These are phyloP conservation scores for Metarhizium robertsii DNA, from an alignment of 2,329 filamentous ascomycete species.

Conservation along the genomic window DNA sequence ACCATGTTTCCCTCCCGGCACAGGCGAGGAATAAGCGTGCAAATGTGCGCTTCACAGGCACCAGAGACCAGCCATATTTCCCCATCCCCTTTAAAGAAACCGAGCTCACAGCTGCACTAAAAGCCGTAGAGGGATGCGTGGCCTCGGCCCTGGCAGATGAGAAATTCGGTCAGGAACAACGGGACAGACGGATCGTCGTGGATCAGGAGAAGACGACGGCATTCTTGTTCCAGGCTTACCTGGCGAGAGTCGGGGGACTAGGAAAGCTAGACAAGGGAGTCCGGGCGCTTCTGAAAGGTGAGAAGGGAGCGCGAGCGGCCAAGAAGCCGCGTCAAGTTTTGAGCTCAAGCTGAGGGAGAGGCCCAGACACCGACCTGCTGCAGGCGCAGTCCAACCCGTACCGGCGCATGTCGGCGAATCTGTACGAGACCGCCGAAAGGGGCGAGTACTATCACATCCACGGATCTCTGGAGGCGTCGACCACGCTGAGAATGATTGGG, in stretches of 20 bases:
- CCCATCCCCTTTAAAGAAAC: constrained; percentile 39
- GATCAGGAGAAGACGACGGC: constrained; percentile 31
- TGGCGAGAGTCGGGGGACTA: constrained; percentile 26
- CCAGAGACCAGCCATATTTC: constrained; percentile 30
- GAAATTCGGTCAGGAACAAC: constrained; percentile 7
- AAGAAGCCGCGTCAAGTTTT: neutral
- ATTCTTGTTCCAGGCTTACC: constrained; percentile 29
- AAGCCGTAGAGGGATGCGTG: constrained; percentile 30
- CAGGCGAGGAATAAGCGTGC: constrained; percentile 14
- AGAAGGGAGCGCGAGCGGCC: neutral
- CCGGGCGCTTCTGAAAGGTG: constrained; percentile 3
- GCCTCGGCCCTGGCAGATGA: constrained; percentile 22
- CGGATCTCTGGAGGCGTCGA: constrained; percentile 62
- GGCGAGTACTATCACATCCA: constrained; percentile 69
- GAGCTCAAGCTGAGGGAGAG: neutral
- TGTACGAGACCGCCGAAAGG: constrained; percentile 57
- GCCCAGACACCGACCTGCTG: constrained; percentile 59
- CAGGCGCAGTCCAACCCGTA: constrained; percentile 63
- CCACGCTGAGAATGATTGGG: constrained; percentile 61
- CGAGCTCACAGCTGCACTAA: constrained; percentile 32
- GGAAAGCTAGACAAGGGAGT: constrained; percentile 28
- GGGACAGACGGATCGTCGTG: constrained; percentile 16
- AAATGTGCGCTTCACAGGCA: constrained; percentile 23
- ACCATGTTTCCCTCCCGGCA: constrained; percentile 19
- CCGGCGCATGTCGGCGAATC: constrained; percentile 61